Percentiles rank a stretch among this genome's conserved stretches.
Evolutionary conservation across 352 stramenopile genomes (phyloP).

Genomic region (Phytophthora brassicae): DNA sequence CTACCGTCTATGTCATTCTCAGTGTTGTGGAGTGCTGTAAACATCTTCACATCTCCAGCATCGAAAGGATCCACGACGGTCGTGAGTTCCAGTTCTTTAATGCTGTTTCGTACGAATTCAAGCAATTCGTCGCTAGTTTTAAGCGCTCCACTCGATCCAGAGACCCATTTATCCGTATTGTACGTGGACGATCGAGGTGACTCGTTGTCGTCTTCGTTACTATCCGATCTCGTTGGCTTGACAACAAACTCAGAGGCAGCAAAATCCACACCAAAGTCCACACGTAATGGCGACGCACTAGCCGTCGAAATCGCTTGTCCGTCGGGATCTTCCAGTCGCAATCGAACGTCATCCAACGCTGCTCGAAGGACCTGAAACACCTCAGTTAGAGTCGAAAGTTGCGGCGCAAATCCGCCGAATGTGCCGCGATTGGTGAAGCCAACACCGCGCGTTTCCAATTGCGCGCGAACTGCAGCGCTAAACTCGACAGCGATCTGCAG

Average conservation of each 20-base stretch:
- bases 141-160: constrained; percentile 40
- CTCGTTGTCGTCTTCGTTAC: constrained; percentile 17
- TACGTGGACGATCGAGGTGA: constrained; percentile 41
- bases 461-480: constrained; percentile 34
- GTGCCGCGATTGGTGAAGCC: constrained; percentile 61
- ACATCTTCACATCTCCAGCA: constrained; percentile 50
- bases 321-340: constrained; percentile 34
- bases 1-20: constrained; percentile 40
- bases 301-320: constrained; percentile 24
- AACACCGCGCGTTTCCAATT: constrained; percentile 53
- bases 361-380: constrained; percentile 58
- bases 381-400: constrained; percentile 59
- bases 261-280: constrained; percentile 70
- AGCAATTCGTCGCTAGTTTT: constrained; percentile 69
- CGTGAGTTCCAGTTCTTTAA: constrained; percentile 56
- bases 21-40: constrained; percentile 41
- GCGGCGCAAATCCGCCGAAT: constrained; percentile 65
- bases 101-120: constrained; percentile 50
- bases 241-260: constrained; percentile 60
- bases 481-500: constrained; percentile 62
- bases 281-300: constrained; percentile 41
- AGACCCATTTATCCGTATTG: constrained; percentile 71
- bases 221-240: no score
- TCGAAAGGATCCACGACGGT: constrained; percentile 70
- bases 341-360: constrained; percentile 45